Evolutionary conservation across 331 rosid species (phyloP).

Genomic region (Rhamnella rubrinervis): DNA sequence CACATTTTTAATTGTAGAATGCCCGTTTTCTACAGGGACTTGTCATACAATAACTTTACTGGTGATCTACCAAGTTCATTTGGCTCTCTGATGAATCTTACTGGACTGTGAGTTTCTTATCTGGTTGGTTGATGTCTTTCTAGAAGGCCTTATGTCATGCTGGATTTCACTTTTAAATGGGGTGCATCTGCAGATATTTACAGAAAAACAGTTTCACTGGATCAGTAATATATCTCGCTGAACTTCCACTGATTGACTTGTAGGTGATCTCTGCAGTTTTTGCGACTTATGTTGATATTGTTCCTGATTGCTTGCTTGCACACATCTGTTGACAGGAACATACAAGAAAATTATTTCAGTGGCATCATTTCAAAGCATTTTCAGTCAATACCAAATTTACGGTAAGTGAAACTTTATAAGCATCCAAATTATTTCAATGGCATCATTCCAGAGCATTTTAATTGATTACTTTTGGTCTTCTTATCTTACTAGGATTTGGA

Average conservation of each 20-base stretch:
- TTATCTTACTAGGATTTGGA: conserved; percentile 61
- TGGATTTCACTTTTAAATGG: not conserved
- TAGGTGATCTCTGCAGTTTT: conserved; percentile 23
- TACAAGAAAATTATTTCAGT: conserved; percentile 74
- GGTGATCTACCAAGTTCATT: conserved; percentile 92
- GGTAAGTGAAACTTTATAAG: conserved; percentile 55
- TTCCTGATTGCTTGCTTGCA: conserved; percentile 3
- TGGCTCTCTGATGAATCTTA: conserved; percentile 58
- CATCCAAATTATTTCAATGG: too few species aligned
- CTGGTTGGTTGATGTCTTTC: conserved; percentile 11
- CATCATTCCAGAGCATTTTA: too few species aligned
- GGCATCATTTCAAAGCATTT: conserved; percentile 77
- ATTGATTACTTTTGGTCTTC: conserved; percentile 11
- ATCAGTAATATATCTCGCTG: conserved; percentile 71
- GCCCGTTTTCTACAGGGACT: conserved; percentile 51
- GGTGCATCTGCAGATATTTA: conserved; percentile 54
- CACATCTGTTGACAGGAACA: conserved; percentile 47
- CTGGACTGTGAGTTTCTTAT: conserved; percentile 40
- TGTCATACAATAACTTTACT: conserved; percentile 66
- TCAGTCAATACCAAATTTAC: conserved; percentile 70
- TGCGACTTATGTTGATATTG: not conserved
- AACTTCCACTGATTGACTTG: conserved; percentile 73
- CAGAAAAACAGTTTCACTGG: conserved; percentile 77
- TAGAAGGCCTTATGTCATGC: not conserved
- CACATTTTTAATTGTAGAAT: not conserved